phyloP scores from a whole-genome alignment of 192 early-diverging fungal genomes.

The Coemansia nantahalensis region DNA sequence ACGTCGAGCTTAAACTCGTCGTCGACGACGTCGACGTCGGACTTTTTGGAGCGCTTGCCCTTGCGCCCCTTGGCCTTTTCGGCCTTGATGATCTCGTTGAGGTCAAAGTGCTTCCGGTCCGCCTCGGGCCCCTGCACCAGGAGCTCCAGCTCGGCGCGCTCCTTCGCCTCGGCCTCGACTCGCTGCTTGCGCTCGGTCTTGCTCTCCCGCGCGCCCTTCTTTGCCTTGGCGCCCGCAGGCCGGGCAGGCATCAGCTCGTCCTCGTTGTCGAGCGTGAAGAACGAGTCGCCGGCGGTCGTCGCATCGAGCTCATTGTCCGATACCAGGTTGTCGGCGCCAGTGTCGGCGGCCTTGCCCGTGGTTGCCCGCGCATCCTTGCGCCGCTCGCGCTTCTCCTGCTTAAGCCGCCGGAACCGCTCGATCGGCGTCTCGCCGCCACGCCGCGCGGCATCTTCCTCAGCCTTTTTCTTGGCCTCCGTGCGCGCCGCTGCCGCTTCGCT shows the following conservation, averaged over 20 bases:
- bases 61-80: conserved; percentile 54
- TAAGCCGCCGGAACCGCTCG: conserved; percentile 76
- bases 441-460: conserved; percentile 25
- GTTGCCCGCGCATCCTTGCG: conserved; percentile 53
- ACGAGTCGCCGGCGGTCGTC: conserved; percentile 51
- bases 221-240: conserved; percentile 11
- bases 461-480: conserved; percentile 57
- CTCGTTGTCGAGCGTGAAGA: conserved; percentile 55
- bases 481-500: conserved; percentile 61
- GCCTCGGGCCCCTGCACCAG: conserved; percentile 68
- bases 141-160: conserved; percentile 76
- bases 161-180: conserved; percentile 58
- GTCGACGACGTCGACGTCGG: conserved; percentile 52
- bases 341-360: conserved; percentile 1
- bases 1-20: conserved; percentile 89
- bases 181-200: conserved; percentile 57
- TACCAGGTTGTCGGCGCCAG: conserved; percentile 53
- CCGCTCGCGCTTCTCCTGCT: conserved; percentile 73
- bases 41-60: conserved; percentile 51
- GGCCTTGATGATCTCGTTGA: conserved; percentile 79
- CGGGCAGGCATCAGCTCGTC: conserved; percentile 2
- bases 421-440: conserved; percentile 76
- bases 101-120: conserved; percentile 78
- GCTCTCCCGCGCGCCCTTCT: conserved; percentile 41
- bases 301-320: conserved; percentile 59